These are phyloP conservation scores for Chlamydomonas asymmetrica DNA, from an alignment of 139 green algal genomes.

Conservation along the genomic window DNA sequence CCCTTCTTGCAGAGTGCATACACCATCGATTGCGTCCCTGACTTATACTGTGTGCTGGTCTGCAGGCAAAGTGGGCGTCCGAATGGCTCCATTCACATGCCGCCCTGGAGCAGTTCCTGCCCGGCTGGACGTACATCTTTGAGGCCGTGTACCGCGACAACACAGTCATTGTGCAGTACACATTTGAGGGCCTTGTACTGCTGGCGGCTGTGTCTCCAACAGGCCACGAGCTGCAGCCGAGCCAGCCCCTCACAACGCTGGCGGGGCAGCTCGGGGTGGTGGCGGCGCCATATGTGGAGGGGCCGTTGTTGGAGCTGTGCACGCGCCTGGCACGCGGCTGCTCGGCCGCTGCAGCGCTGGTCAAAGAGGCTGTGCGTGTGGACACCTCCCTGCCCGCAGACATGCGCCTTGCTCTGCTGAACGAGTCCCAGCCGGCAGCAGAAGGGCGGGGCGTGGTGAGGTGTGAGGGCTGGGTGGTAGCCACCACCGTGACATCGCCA, in stretches of 20 bases:
- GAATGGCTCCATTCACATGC: conserved; percentile 20
- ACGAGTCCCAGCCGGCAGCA: background rate
- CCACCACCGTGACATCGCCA: too few relatives aligned
- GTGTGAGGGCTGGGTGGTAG: conserved; percentile 35
- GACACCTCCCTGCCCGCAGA: too few relatives aligned
- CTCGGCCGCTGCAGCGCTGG: too few relatives aligned
- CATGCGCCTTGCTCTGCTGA: too few relatives aligned
- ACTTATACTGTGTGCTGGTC: background rate
- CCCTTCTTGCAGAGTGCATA: too few relatives aligned
- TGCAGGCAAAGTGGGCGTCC: conserved; percentile 27
- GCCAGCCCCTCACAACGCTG: background rate
- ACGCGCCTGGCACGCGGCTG: background rate
- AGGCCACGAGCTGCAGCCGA: conserved; percentile 9
- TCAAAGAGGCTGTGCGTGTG: too few relatives aligned
- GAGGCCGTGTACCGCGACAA: conserved; percentile 31
- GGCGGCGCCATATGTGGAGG: conserved; percentile 11
- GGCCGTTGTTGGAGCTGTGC: background rate
- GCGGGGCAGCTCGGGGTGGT: conserved; percentile 18
- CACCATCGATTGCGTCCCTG: too few relatives aligned
- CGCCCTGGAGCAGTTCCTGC: background rate
- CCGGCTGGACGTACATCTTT: conserved; percentile 43
- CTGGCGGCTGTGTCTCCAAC: conserved; percentile 14
- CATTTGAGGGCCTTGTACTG: conserved; percentile 38
- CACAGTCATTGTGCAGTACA: conserved; percentile 23
- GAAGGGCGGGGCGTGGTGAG: background rate